Evolutionary conservation across 2,329 filamentous ascomycete species (phyloP), one percentile per base, ranked within the genome.

Genomic region (Aureobasidium sp.): DNA sequence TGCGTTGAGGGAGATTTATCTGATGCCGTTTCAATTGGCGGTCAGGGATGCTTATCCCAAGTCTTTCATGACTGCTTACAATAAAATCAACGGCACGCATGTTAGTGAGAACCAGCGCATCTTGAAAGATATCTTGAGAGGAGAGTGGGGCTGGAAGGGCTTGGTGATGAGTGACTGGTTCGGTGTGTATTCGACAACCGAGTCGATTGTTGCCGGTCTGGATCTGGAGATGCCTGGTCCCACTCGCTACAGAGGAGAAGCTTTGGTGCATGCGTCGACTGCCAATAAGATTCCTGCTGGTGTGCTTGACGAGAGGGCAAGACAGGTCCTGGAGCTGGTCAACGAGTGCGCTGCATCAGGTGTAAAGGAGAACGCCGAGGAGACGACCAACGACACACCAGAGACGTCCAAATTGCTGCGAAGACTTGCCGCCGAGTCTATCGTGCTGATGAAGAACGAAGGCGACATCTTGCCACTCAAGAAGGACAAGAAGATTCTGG

Each of bases 181-280:
- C 67, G 89, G 88, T 3, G 87, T 90, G 65, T 88, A 92, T 68
- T 79, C 84, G 1, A 87, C 87, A 61, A 83, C 81, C 3, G 78
- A 85, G 25, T 82, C 82, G n/a, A 85, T 89, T 3, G 79, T 84
- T 48, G 88, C 89, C 34, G 90, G 90, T 34, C 77, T 94, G 34
- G 91, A 95, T 73, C 90, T 95, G 87, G 82, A 83, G 22, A 95
- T 94, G 90, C 89, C 89, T 0, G 72, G 72, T 9, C 62, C 62
- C 1, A 59, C 62, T 22, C 27, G 56, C 0, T 63, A 34, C 34
- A 71, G 75, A 48, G 73, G 75, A 29, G 70, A 72, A 25, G 73
- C 73, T 58, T 71, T 73, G 2, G 64, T 73, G 17, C 69, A 71
- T 25, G 69, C 70, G 9, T 61, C 75, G 7, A 75, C 75, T 17